Evolutionary conservation across 2,329 filamentous ascomycete species (phyloP), one percentile per base, ranked within the genome.

Genomic region (Chalara sp.): DNA sequence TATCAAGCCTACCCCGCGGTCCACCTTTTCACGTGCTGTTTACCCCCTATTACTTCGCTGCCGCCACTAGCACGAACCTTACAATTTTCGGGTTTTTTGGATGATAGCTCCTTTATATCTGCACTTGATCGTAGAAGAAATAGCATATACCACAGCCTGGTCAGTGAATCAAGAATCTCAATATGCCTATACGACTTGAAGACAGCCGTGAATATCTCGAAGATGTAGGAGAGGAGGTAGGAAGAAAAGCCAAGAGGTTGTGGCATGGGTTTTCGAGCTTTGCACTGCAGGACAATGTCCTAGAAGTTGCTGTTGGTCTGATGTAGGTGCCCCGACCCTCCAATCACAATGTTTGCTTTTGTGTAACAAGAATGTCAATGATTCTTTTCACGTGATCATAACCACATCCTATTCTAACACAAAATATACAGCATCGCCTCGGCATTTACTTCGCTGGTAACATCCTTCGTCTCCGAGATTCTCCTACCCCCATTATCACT

Each of bases 241-340:
- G 50, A 4, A 54, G 49, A 30, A 46, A 54, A 66, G 71, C 49
- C 4, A 70, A 69, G 48, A 75, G 78, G 29, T 69, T 72, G 51
- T 83, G 79, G 72, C 70, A 78, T 33, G 82, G 81, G 39, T 89
- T 89, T 64, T 65, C 83, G 58, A 84, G 87, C 64, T 89, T 89
- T 66, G 84, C 84, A 0, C 78, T 87, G 49, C 80, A 85, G 56
- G 85, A 86, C 52, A 88, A 89, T 59, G 85, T 89, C 45, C 74
- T 89, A 30, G 82, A 89, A 65, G 85, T 89, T 53, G 86, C 86
- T 12, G 82, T 89, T 58, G 86, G 85, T 58, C 70, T 89, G 56
- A 89, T 89, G 84, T 87, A 63, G 30, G 47, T 21, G n/a, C 42
- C 28, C 39, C 46, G 30, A 6, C 12, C 2, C 6, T 46, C 28